Percentiles rank a stretch among this genome's conserved stretches.
Evolutionary conservation across 2,329 filamentous ascomycete genomes (phyloP).

Genomic region (Fusarium tanahbumbuense): DNA sequence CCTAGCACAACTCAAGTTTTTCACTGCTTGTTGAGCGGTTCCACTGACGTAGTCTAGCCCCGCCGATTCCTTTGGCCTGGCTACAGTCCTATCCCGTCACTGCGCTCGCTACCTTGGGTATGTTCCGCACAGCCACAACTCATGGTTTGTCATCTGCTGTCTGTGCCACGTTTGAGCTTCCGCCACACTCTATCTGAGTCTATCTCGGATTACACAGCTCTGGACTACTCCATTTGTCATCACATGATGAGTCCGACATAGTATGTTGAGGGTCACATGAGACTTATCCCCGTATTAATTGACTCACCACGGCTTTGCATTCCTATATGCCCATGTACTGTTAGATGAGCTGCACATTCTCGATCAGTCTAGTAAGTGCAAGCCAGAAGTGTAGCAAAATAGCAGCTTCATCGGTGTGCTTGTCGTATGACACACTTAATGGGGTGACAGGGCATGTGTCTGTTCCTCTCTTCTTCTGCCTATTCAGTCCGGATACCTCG

Average conservation of each 20-base stretch:
- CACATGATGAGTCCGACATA: slow-evolving; percentile 40
- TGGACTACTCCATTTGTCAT: slow-evolving; percentile 21
- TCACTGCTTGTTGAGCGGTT: slow-evolving; percentile 23
- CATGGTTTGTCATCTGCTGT: slow-evolving; percentile 34
- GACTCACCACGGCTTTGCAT: slow-evolving; percentile 10
- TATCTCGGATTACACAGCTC: neutral
- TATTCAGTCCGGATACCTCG: slow-evolving; percentile 9
- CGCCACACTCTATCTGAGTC: slow-evolving; percentile 43
- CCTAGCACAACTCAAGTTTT: slow-evolving; percentile 35
- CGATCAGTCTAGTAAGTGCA: slow-evolving; percentile 15
- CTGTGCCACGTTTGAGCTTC: slow-evolving; percentile 25
- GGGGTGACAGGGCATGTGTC: slow-evolving; percentile 39
- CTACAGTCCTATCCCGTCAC: neutral
- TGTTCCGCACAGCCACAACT: slow-evolving; percentile 42
- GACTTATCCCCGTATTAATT: slow-evolving; percentile 32
- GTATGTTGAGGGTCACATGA: slow-evolving; percentile 33
- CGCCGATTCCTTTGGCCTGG: slow-evolving; percentile 34
- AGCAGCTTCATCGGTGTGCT: slow-evolving; percentile 15
- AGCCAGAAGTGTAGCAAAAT: neutral
- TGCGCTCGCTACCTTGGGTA: neutral
- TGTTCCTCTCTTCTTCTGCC: slow-evolving; percentile 2
- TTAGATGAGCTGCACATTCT: slow-evolving; percentile 17
- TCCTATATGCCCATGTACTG: neutral
- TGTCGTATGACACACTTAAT: slow-evolving; percentile 42
- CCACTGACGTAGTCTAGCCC: slow-evolving; percentile 44